Evolutionary conservation across 2,329 filamentous ascomycete genomes (phyloP), one percentile per base, ranked within the genome.

Genomic region (Paecilomyces fulvus): DNA sequence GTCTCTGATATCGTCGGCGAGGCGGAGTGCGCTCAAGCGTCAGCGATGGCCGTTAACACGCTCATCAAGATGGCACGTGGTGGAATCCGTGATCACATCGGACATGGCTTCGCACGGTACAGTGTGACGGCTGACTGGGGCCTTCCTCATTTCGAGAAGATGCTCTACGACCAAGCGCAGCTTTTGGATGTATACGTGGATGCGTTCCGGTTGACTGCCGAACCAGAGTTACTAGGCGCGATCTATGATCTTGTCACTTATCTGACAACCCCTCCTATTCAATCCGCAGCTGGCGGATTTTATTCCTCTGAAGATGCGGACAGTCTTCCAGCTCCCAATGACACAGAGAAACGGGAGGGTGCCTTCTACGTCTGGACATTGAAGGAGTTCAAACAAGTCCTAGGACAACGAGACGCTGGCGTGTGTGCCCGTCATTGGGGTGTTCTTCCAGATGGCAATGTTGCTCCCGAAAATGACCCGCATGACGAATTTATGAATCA

Each of bases 111-210:
- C 64, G 84, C 87, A 37, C 83, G 92, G 53, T 96, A 95, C 69
- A 95, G 90, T 12, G 88, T 95, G 7, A 97, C 92, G 0, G 78
- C 85, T 12, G 89, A 97, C 73, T 99, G 94, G 94, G 89, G 88
- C 60, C 77, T 97, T 51, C 94, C 94, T 10, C 92, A 96, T 70
- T 99, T 97, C 65, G 94, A 99, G 76, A 97, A 97, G 77, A 91
- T 97, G 82, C 82, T 96, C 9, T 91, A 90, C 55, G 94, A 97
- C 67, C 95, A 99, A 66, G 87, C 89, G 0, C 87, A 96, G 63
- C 80, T 97, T 1, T 76, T 99, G 2, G 82, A 86, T 23, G 80
- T 94, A 6, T 97, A 94, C 65, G 79, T 95, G 6, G 91, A 96
- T 65, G 92, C 89, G 0, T 97, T 92, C 79, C 79, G 90, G 12